Conservation (phyloP, 345 rosid species). For the Gossypium raimondii region DNA sequence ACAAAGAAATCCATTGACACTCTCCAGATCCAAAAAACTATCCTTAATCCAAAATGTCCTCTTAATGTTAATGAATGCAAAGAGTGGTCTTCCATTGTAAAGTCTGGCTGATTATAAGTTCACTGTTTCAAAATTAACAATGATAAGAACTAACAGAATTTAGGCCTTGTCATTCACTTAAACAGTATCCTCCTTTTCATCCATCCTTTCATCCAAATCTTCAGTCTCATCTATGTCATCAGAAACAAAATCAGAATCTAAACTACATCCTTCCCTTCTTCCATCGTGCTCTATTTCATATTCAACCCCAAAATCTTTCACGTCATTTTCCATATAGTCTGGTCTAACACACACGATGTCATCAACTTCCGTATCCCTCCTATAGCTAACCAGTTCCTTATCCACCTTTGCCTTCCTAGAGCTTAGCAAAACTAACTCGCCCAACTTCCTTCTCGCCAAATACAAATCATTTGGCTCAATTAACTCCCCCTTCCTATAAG, state of each 20-base stretch:
- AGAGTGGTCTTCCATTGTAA: background rate
- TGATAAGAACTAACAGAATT: background rate
- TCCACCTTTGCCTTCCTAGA: constrained; percentile 68
- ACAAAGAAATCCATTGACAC: background rate
- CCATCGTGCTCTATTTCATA: constrained; percentile 14
- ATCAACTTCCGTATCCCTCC: constrained; percentile 42
- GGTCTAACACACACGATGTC: constrained; percentile 28
- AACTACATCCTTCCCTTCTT: constrained; percentile 7
- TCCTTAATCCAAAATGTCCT: background rate
- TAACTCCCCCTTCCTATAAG: constrained; percentile 73
- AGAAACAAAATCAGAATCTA: constrained; percentile 21
- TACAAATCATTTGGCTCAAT: constrained; percentile 30
- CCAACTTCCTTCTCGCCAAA: constrained; percentile 63
- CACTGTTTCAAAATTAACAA: constrained; percentile 1
- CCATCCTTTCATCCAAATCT: constrained; percentile 13
- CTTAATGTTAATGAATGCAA: background rate
- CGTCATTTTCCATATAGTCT: constrained; percentile 22
- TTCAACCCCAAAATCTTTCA: constrained; percentile 18
- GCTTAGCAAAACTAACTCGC: constrained; percentile 66
- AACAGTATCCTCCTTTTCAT: constrained; percentile 11
- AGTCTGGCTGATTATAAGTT: background rate
- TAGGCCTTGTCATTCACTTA: background rate
- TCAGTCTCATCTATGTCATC: constrained; percentile 24
- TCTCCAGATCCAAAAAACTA: no score
- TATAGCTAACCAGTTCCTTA: constrained; percentile 54